Base-by-base conservation (phyloP, 495 filamentous ascomycete species). In the Talaromyces ruber region DNA sequence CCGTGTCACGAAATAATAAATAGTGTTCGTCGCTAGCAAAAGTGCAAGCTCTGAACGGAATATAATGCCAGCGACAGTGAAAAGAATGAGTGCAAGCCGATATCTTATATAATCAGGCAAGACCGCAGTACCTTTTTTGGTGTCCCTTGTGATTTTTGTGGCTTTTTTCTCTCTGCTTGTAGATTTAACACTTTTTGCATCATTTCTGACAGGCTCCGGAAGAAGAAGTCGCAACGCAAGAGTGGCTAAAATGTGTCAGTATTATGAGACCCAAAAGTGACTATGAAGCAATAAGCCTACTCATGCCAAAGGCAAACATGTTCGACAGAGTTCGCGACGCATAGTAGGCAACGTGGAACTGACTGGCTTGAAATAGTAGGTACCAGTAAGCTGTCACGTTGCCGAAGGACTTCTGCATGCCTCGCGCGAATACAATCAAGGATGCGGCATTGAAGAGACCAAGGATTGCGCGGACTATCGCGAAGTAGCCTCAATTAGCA, bases 321-420 rank as follows among this genome's bases (percentile, higher is more conserved):
- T 99, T 99, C 4, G 94, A 95, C 29, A 99, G 77, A 1, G 92
- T 91, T 59, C 95, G 81, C 7, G 91, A 95, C 16, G 95, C 91
- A 73, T 98, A 99, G 79, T 91, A 98, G 57, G 94, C 82, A 58
- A 96, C 74, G 76, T 98, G 94, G 70, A 99, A 98, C 70, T 97
- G 93, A 72, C 86, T 88, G 0, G 84, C 82, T 64, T 94, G 92
- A 34, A 98, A 80, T 57, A 94, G 62, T 6, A 88, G 71, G 71
- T 91, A 99, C 91, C 93, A 98, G 62, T 85, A 81, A 24, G 87
- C 90, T 3, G 88, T 81, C 8, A 77, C 75, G 37, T 74, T 75
- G 7, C 95, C 93, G 67, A 89, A 96, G 21, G 86, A 82, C 55
- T 76, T 80, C 45, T 77, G 79, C 11, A 97, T 74, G 8, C 84